phyloP scores from a whole-genome alignment of 1,139 yeast genomes.

The Debaryomycetaceae sp. region DNA sequence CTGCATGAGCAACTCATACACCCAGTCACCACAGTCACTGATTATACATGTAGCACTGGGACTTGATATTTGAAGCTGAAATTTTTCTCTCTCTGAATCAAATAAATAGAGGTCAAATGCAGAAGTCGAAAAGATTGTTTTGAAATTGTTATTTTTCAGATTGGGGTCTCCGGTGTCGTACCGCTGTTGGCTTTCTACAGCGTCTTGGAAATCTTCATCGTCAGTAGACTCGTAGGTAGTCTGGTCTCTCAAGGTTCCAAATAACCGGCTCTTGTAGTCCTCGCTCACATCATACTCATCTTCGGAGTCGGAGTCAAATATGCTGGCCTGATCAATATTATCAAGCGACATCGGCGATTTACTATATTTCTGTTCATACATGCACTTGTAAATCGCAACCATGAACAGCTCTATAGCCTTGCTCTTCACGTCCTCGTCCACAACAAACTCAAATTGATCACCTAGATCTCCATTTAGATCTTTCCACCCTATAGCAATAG shows the following conservation, averaged over 20 bases:
- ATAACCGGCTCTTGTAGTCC: background rate
- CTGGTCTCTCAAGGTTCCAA: conserved; percentile 1
- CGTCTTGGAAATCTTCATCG: conserved; percentile 15
- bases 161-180: background rate
- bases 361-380: conserved; percentile 73
- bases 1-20: conserved; percentile 39
- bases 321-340: conserved; percentile 15
- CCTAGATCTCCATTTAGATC: conserved; percentile 86
- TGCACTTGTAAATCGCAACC: conserved; percentile 59
- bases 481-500: conserved; percentile 65
- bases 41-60: conserved; percentile 24
- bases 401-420: conserved; percentile 65
- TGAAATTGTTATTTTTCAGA: conserved; percentile 1
- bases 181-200: conserved; percentile 4
- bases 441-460: conserved; percentile 77
- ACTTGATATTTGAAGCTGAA: conserved; percentile 36
- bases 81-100: conserved; percentile 52
- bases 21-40: conserved; percentile 48
- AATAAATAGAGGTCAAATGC: conserved; percentile 44
- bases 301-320: conserved; percentile 8
- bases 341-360: conserved; percentile 40
- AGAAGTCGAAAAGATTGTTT: conserved; percentile 10
- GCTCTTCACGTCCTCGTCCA: conserved; percentile 58
- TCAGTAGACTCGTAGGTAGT: conserved; percentile 5
- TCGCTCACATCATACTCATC: conserved; percentile 4